Conservation (phyloP, 371 early-diverging fungal genomes). For the Syncephalastrum contaminatum region DNA sequence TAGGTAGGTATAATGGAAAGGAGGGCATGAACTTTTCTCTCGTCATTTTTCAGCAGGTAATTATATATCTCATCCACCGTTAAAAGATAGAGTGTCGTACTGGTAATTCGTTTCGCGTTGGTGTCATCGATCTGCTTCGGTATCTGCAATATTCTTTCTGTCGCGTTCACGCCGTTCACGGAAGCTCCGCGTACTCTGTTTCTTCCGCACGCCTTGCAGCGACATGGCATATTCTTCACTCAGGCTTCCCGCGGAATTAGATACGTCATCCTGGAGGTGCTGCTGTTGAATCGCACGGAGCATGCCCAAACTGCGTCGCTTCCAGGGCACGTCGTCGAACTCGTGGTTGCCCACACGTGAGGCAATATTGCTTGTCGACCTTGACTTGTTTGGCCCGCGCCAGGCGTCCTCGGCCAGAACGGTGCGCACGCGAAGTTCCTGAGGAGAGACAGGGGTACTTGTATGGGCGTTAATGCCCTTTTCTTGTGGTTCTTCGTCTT, state of each 20-base stretch:
- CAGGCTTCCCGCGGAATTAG: conserved; percentile 16
- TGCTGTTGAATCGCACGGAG: conserved; percentile 7
- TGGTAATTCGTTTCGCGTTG: not conserved
- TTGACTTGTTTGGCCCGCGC: conserved; percentile 33
- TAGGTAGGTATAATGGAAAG: too few relatives aligned
- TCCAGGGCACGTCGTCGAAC: conserved; percentile 12
- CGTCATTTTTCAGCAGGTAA: too few relatives aligned
- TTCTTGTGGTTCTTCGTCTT: conserved; percentile 13
- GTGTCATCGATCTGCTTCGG: conserved; percentile 2
- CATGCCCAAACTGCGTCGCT: conserved; percentile 25
- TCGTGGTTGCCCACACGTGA: conserved; percentile 15
- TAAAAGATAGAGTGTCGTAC: not conserved
- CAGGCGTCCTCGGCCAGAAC: conserved; percentile 7
- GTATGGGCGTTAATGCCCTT: not conserved
- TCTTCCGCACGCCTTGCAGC: conserved; percentile 45
- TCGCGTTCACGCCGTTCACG: conserved; percentile 49
- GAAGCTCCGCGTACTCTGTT: conserved; percentile 48
- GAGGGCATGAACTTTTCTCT: too few relatives aligned
- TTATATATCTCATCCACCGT: not conserved
- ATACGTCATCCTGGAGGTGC: not conserved
- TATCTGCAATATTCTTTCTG: conserved; percentile 30
- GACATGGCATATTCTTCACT: conserved; percentile 51
- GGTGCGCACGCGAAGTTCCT: not conserved
- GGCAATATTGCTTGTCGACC: conserved; percentile 31
- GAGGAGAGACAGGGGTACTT: not conserved